Conservation (phyloP, 2,329 filamentous ascomycete genomes). For the Biscogniauxia sp. region DNA sequence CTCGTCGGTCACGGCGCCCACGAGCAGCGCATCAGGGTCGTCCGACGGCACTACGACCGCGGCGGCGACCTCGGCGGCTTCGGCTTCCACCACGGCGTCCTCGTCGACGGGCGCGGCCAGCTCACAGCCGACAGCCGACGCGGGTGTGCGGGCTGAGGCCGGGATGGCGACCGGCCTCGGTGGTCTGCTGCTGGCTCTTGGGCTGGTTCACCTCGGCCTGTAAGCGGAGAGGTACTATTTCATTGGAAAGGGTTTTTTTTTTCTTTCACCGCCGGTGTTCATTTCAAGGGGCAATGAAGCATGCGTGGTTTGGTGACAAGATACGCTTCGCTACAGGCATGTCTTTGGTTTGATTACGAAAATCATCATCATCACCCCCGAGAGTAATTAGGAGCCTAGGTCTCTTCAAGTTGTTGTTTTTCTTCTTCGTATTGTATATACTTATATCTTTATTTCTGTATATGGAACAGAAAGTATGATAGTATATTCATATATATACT, state of each 20-base stretch:
- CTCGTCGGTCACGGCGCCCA: neutral
- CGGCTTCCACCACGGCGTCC: neutral
- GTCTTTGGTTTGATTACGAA: too few species aligned
- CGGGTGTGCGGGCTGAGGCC: constrained; percentile 14
- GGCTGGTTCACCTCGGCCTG: constrained; percentile 21
- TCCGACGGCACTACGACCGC: constrained; percentile 2
- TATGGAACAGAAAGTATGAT: too few species aligned
- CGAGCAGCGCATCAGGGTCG: constrained; percentile 3
- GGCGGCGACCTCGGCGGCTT: neutral
- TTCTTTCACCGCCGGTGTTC: too few species aligned
- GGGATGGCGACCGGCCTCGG: constrained; percentile 18
- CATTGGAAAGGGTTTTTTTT: neutral
- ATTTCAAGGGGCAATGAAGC: too few species aligned
- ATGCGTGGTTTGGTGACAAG: too few species aligned
- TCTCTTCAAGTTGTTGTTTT: too few species aligned
- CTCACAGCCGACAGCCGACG: constrained; percentile 6
- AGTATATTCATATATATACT: too few species aligned
- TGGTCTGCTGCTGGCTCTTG: constrained; percentile 19
- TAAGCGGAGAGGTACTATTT: constrained; percentile 10
- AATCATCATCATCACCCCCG: too few species aligned
- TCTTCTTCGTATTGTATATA: too few species aligned
- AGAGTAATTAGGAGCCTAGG: too few species aligned
- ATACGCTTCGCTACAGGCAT: too few species aligned
- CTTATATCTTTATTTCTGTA: too few species aligned
- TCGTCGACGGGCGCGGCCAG: neutral